Evolutionary conservation across 2,329 filamentous ascomycete genomes (phyloP), one percentile per base, ranked within the genome.

Genomic region (Acrocalymma vagum): DNA sequence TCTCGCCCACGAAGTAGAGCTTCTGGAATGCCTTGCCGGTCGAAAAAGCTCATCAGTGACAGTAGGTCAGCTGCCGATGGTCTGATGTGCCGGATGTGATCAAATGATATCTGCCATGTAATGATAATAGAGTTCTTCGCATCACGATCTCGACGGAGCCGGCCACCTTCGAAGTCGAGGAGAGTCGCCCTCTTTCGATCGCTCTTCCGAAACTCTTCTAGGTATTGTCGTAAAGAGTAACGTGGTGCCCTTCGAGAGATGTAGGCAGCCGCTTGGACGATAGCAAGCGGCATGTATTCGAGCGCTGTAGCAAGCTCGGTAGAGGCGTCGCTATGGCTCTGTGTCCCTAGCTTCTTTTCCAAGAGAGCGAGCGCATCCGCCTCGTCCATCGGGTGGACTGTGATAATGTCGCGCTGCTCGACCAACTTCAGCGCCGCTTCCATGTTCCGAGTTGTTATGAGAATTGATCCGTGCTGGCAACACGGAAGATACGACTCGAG

Each of bases 21-120:
- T 9, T 63, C 59, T 0, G 67, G 65, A 17, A 76, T 74, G 11
- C 61, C 69, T 45, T 75, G 64, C 11, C 60, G 55, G 32, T 78
- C 63, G 48, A 72, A 77, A 37, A 74, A 71, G 57, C 72, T 73
- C 67, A 78, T 76, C 0, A 77, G 58, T 1, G 71, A 71, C 1
- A 78, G 44, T 11, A 76, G 51, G 16, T 75, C 55, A 5, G 72
- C 62, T 6, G 74, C 74, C 5, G 59, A 29, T 6, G 25, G 42
- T 23, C 36, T 9, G 2, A 5, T 43, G 1, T 51, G 38, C n/a
- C 54, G 62, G 24, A 77, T 71, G 13, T 69, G 53, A 32, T 62
- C 38, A 22, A 50, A 53, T 3, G 39, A 53, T 2, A 50, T 50
- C 18, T 66, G 58, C 67, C 63, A 73, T 2, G 67, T 72, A 0